A percentile compares a stretch with the other conserved stretches of the same genome.
These are phyloP conservation scores for Dillenia suffruticosa DNA, from an alignment of 164 flowering plant species.

Conservation along the genomic window DNA sequence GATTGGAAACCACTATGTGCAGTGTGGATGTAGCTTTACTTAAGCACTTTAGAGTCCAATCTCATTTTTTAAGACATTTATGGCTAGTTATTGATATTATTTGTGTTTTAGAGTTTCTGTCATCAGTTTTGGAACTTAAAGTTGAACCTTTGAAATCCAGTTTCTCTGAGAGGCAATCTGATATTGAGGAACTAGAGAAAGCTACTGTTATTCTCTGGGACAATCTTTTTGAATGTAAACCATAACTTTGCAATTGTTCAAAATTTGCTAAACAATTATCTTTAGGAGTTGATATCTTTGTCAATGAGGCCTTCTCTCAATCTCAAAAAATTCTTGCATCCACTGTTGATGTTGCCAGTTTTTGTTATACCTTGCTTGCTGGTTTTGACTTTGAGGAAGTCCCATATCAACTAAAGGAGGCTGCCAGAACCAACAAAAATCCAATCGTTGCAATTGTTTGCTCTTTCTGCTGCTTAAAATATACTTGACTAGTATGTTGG, in stretches of 20 bases:
- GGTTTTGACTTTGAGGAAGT: slow-evolving; percentile 77
- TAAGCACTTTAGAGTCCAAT: too few species aligned
- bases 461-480: slow-evolving; percentile 1
- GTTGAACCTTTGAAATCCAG: slow-evolving; percentile 38
- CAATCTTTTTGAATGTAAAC: slow-evolving; percentile 54
- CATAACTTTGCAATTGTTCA: slow-evolving; percentile 61
- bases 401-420: slow-evolving; percentile 42
- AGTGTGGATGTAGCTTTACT: too few species aligned
- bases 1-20: too few species aligned
- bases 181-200: slow-evolving; percentile 19
- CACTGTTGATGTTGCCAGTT: slow-evolving; percentile 71
- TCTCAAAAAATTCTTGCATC: slow-evolving; percentile 89
- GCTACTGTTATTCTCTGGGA: slow-evolving; percentile 53
- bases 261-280: slow-evolving; percentile 51
- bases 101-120: slow-evolving; percentile 55
- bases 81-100: slow-evolving; percentile 12
- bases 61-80: slow-evolving; percentile 2
- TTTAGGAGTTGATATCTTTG: slow-evolving; percentile 74
- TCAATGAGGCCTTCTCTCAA: slow-evolving; percentile 73
- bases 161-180: slow-evolving; percentile 18
- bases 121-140: slow-evolving; percentile 49
- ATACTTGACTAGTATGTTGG: too few species aligned
- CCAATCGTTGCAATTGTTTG: slow-evolving; percentile 78
- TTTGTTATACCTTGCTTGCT: slow-evolving; percentile 60
- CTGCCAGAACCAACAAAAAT: slow-evolving; percentile 20